Evolutionary conservation across 495 filamentous ascomycete species (phyloP), one percentile per base, ranked within the genome.

Genomic region (Penicillium cataractarum): DNA sequence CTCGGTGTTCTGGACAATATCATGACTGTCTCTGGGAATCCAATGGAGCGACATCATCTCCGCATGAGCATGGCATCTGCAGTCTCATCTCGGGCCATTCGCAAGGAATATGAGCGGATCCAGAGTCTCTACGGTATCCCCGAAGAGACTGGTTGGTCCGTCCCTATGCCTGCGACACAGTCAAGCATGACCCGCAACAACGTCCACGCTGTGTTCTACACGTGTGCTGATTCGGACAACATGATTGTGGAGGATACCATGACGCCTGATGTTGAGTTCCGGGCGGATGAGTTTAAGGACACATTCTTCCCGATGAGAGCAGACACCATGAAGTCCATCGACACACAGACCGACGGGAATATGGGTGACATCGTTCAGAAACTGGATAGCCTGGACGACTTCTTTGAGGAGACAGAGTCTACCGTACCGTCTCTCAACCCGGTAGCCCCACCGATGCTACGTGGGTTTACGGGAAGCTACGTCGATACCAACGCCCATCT

Each of bases 71-170:
- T 98, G 90, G 92, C 90, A 7, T 81, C 78, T 8, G 84, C 88
- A 39, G 86, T 86, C 24, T 90, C 90, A 21, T 93, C 92, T 1
- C 89, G 90, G 64, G 88, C 89, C 0, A 88, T 93, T 51, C 87
- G 91, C 42, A 97, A 97, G 69, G 92, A 97, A 72, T 98, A 97
- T 69, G 95, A 97, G 67, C 89, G 90, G 32, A 96, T 92, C 6
- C 89, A 96, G 69, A 97, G 92, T 70, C 79, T 99, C 22, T 99
- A 97, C 71, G 95, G 95, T 51, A 97, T 99, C 60, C 95, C 95
- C 2, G 93, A 97, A 71, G 90, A 92, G 27, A 93, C 90, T 3
- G 95, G 95, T 7, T 99, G 95, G 95, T 93, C 96, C 1, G 91
- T 99, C 35, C 95, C 96, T 2, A 89, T 94, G 76, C 95, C 95